Evolutionary conservation across 2,329 filamentous ascomycete genomes (phyloP), one percentile per base, ranked within the genome.

Genomic region (Ilyonectria robusta): DNA sequence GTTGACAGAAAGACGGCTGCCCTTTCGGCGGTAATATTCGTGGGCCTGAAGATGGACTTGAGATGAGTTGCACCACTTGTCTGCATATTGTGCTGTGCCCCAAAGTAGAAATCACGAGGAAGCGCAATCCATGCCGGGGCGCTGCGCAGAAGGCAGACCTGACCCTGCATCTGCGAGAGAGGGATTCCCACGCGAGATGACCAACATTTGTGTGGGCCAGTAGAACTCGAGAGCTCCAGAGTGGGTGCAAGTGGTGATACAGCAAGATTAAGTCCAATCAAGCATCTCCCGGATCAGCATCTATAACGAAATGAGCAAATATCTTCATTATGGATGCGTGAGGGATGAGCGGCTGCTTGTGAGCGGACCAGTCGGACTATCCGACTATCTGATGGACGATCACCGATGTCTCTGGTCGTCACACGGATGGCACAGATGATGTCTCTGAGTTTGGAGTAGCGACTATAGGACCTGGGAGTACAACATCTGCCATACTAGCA

Each of bases 31-130:
- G 47, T 40, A 59, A 48, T 37, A 35, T 50, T 56, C 40, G 29
- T 35, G 37, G 26, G 17, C 26, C 37, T 17, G 10, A 35, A 23
- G 23, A 56, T 48, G 51, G 51, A 40, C 55, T 48, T 31, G 47
- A 53, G 6, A 66, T 61, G 21, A 66, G 31, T 21, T 19, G 42
- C 63, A 66, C 58, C 58, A 66, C 54, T 54, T 53, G 26, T 58
- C 26, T 62, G 62, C 62, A 65, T 37, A 29, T n/a, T 35, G 50
- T 19, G 19, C 50, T 53, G 26, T 35, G 9, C 48, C 61, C 46
- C 37, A 53, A 47, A 46, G 46, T 35, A 42, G 58, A 58, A 42
- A 55, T 48, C 59, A 62, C 46, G 63, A 66, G 42, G 46, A 46
- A 46, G n/a, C 54, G 50, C 42, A 54, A 57, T 44, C 35, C 23